Percentiles rank a stretch among this genome's conserved stretches.
These are phyloP conservation scores for Salvia hispanica DNA, from an alignment of 257 asterid genomes.

Conservation along the genomic window DNA sequence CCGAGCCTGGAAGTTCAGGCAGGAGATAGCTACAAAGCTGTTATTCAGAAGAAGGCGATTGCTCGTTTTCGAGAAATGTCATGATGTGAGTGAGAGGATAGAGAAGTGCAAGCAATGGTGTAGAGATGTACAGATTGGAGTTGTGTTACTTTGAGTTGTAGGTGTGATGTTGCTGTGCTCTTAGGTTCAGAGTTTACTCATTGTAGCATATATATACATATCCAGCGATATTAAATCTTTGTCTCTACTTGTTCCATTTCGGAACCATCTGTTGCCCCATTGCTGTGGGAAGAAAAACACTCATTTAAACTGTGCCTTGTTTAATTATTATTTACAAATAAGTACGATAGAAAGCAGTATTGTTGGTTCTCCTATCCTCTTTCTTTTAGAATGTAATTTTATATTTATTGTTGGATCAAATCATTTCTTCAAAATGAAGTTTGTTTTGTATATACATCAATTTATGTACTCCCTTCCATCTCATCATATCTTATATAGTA, in stretches of 20 bases:
- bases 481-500: too few species aligned
- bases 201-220: conserved; percentile 25
- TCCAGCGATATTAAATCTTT: conserved; percentile 17
- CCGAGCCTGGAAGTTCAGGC: conserved; percentile 89
- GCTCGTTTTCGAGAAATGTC: conserved; percentile 98
- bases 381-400: too few species aligned
- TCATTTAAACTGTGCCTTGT: neutral
- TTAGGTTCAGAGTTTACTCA: conserved; percentile 10
- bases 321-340: neutral
- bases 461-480: too few species aligned
- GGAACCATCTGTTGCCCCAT: neutral
- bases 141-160: neutral
- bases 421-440: too few species aligned
- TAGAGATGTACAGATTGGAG: conserved; percentile 12
- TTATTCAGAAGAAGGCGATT: conserved; percentile 95
- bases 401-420: too few species aligned
- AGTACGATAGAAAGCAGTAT: too few species aligned
- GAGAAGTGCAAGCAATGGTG: conserved; percentile 6
- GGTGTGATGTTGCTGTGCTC: conserved; percentile 1
- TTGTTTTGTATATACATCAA: too few species aligned
- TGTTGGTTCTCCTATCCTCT: too few species aligned
- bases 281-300: conserved; percentile 8
- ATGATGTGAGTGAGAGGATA: conserved; percentile 32
- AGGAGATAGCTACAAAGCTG: conserved; percentile 94
- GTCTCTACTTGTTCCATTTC: conserved; percentile 12